These are phyloP conservation scores for Penicillium lividum DNA, from an alignment of 495 filamentous ascomycete genomes.

Conservation along the genomic window DNA sequence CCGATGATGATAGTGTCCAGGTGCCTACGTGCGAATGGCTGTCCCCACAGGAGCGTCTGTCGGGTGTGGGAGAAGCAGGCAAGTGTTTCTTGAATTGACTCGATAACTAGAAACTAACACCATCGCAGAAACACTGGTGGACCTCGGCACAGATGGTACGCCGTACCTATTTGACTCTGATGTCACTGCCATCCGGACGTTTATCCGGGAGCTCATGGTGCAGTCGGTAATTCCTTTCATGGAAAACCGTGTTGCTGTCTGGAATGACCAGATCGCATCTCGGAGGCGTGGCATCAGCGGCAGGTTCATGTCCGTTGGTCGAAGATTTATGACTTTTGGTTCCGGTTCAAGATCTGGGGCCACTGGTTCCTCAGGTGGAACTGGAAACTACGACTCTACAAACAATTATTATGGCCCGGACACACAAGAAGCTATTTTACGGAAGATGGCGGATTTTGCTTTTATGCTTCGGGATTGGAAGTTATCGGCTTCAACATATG, in stretches of 20 bases:
- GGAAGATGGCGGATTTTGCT: slow-evolving; percentile 90
- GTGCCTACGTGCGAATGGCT: slow-evolving; percentile 84
- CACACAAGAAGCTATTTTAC: slow-evolving; percentile 82
- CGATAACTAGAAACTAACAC: slow-evolving; percentile 21
- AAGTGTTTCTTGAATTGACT: slow-evolving; percentile 15
- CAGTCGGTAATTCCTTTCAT: slow-evolving; percentile 92
- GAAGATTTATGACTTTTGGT: slow-evolving; percentile 81
- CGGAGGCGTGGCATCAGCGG: slow-evolving; percentile 82
- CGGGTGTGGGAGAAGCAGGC: slow-evolving; percentile 66
- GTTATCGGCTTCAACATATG: slow-evolving; percentile 86
- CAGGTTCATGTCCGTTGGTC: slow-evolving; percentile 86
- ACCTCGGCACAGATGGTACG: slow-evolving; percentile 64
- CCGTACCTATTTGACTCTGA: slow-evolving; percentile 91
- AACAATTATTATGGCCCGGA: slow-evolving; percentile 83
- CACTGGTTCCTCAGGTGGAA: slow-evolving; percentile 41
- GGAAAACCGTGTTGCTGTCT: slow-evolving; percentile 84
- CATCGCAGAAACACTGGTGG: slow-evolving; percentile 46
- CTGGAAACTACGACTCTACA: slow-evolving; percentile 73
- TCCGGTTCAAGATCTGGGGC: slow-evolving; percentile 50
- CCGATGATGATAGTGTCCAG: slow-evolving; percentile 87
- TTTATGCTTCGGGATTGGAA: slow-evolving; percentile 97
- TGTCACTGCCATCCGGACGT: slow-evolving; percentile 77
- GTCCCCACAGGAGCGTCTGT: slow-evolving; percentile 81
- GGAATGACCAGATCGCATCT: slow-evolving; percentile 98
- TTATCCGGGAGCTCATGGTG: slow-evolving; percentile 89